Conservation (phyloP, 345 rosid genomes). For the Nephelium lappaceum region DNA sequence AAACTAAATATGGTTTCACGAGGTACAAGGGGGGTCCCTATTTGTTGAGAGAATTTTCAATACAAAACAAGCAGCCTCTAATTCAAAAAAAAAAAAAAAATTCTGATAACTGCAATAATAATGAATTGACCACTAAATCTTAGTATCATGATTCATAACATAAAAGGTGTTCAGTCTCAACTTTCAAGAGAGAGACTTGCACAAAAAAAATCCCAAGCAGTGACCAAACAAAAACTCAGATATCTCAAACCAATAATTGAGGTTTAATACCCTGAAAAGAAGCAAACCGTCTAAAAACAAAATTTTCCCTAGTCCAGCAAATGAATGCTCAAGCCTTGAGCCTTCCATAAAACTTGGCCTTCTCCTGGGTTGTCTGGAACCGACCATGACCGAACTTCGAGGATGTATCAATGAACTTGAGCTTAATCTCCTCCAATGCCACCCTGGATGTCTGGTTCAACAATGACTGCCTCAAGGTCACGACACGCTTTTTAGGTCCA, state of each 20-base stretch:
- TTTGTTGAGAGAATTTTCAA: too few species aligned
- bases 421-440: constrained; percentile 70
- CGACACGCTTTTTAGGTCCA: constrained; percentile 92
- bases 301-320: background rate
- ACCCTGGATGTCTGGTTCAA: constrained; percentile 73
- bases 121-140: too few species aligned
- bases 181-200: background rate
- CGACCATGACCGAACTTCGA: constrained; percentile 77
- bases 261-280: too few species aligned
- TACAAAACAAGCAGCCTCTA: too few species aligned
- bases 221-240: background rate
- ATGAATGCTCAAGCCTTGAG: constrained; percentile 50
- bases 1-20: too few species aligned
- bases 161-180: too few species aligned
- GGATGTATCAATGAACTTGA: constrained; percentile 77
- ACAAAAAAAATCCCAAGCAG: too few species aligned
- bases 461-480: constrained; percentile 77
- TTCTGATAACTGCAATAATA: too few species aligned
- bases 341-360: constrained; percentile 66
- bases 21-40: too few species aligned
- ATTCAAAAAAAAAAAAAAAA: too few species aligned
- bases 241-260: background rate
- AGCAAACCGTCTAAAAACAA: background rate
- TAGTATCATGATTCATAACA: too few species aligned
- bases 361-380: constrained; percentile 83